Evolutionary conservation across 306 rosid genomes (phyloP).

Genomic region (Gastrolobium villosum): DNA sequence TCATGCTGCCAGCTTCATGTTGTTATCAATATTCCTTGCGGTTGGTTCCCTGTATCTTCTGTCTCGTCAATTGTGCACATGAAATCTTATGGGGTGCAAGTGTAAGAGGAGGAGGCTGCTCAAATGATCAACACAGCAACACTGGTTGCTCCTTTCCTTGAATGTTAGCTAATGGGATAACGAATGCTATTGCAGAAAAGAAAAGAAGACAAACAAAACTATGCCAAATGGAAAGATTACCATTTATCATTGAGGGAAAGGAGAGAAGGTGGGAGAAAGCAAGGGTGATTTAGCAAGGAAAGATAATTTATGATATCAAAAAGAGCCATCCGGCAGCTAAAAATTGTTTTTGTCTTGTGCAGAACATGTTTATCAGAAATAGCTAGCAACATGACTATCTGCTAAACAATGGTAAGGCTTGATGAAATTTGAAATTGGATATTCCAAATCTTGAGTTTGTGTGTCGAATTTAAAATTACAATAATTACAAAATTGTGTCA

Average conservation of each 20-base stretch:
- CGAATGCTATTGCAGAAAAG: no score
- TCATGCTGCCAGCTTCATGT: conserved; percentile 7
- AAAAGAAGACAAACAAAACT: background rate
- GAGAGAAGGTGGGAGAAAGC: background rate
- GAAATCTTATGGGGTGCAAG: background rate
- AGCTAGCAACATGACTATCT: background rate
- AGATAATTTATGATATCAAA: background rate
- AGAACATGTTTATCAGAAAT: background rate
- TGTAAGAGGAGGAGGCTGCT: background rate
- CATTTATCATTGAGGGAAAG: no score
- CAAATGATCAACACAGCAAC: background rate
- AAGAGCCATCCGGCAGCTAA: background rate
- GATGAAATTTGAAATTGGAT: background rate
- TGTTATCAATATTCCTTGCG: conserved; percentile 12
- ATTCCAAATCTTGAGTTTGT: background rate
- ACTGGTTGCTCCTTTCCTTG: background rate
- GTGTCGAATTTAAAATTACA: background rate
- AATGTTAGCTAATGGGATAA: background rate
- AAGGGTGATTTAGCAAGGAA: background rate
- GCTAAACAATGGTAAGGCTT: background rate
- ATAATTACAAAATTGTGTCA: background rate
- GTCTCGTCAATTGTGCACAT: background rate
- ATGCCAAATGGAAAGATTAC: background rate
- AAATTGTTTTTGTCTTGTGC: background rate
- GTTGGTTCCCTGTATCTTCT: background rate